phyloP scores from a whole-genome alignment of 495 filamentous ascomycete genomes.

The Astrothelium macrocarpum region DNA sequence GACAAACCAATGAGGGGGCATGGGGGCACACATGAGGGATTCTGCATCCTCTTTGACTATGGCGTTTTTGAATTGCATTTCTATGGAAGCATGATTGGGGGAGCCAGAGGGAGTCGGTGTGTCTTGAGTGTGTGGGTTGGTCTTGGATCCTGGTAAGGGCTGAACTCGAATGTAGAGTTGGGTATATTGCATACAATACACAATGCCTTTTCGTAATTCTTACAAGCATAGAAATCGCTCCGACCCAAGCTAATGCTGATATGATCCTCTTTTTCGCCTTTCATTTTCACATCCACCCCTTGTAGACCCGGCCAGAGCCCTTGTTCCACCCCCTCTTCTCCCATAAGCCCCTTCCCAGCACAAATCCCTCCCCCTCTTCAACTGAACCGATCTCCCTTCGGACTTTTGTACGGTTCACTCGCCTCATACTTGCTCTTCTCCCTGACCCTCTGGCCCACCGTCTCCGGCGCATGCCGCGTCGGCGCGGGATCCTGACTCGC shows the following conservation, averaged over 20 bases:
- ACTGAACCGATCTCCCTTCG: constrained; percentile 77
- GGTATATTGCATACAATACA: not conserved
- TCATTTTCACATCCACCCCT: not conserved
- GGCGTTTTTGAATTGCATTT: not conserved
- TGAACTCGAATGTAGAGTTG: not conserved
- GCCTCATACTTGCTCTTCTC: constrained; percentile 91
- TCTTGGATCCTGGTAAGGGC: not conserved
- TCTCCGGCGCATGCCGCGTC: constrained; percentile 70
- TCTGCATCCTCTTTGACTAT: no score
- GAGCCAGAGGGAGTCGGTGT: no score
- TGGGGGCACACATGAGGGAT: no score
- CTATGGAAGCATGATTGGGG: no score
- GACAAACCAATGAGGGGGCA: not conserved
- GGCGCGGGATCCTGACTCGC: constrained; percentile 74
- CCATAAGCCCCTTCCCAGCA: not conserved
- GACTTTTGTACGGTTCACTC: constrained; percentile 57
- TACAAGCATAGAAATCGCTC: no score
- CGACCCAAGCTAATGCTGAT: no score
- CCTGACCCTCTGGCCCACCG: constrained; percentile 54
- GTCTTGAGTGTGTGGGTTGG: no score
- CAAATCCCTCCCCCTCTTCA: constrained; percentile 25
- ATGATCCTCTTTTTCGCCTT: no score
- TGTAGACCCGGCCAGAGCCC: no score
- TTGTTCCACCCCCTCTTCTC: not conserved
- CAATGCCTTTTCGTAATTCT: not conserved